Base-by-base conservation (phyloP, 257 asterid genomes). In the Knoxia roxburghii region DNA sequence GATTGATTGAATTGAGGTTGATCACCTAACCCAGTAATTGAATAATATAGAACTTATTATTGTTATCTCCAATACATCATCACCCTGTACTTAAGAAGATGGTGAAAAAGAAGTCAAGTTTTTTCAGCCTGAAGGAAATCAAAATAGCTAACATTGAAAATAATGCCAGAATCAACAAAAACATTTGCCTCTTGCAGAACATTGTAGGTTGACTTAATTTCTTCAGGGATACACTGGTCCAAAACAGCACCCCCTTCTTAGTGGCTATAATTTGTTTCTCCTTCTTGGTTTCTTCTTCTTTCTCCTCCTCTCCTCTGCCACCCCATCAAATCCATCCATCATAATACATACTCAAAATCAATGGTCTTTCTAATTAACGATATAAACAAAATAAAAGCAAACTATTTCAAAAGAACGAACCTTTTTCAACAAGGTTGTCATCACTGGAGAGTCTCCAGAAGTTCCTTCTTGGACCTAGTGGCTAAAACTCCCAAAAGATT, bases 181-280 rank as follows among this genome's bases (percentile, higher is more conserved):
- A 59, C 0, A 50, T 33, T 37, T 78, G 86, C 98, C 56, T 78
- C 79, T 73, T 83, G 96, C 75, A 92, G 80, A 76, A 92, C 96
- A 70, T 89, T 97, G 83, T 83, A 92, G 12, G 73, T 85, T n/a
- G 84, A 78, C 82, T 87, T 89, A 76, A 87, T 74, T 78, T 87
- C 82, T 51, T 89, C 95, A 0, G 94, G 91, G 65, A 92, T 79
- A 76, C 80, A 85, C 61, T 78, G 76, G 72, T 92, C 98, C 87
- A 92, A 64, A 52, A 92, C 88, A 54, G 98, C 90, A 51, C 84
- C 85, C 98, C 98, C 73, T 92, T 92, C 82, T 80, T 86, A 29
- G 89, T 77, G 30, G 95, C 83, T 55, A 78, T 83, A 46, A 87
- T 82, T 69, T 85, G 72, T 68, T 84, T 89, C 78, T 79, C 86